These are phyloP conservation scores for Quercus bicolor DNA, from an alignment of 306 rosid species.

Conservation along the genomic window DNA sequence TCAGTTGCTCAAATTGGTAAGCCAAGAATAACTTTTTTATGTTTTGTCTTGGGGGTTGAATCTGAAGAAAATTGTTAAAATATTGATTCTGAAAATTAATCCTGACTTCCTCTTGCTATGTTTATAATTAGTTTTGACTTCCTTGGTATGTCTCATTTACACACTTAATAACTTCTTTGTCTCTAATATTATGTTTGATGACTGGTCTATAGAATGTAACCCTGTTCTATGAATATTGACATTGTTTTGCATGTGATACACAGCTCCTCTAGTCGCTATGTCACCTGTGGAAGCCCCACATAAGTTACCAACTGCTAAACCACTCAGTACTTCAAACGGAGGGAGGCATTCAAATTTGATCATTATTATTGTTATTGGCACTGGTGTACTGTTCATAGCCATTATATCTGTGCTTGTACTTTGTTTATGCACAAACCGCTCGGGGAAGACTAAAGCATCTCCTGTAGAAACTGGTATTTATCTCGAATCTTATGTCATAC, in stretches of 20 bases:
- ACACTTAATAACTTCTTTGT: not conserved
- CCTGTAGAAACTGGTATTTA: conserved; percentile 56
- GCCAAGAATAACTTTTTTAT: not conserved
- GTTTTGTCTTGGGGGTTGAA: not conserved
- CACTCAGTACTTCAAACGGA: conserved; percentile 40
- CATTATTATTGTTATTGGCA: conserved; percentile 65
- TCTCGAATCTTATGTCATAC: conserved; percentile 17
- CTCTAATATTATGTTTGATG: not conserved
- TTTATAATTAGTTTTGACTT: not conserved
- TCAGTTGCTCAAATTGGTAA: not conserved
- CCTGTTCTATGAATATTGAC: conserved; percentile 19
- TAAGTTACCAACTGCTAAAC: conserved; percentile 40
- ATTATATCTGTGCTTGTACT: conserved; percentile 49
- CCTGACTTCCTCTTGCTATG: not conserved
- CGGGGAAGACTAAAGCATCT: conserved; percentile 46
- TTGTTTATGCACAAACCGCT: conserved; percentile 52
- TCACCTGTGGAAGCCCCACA: conserved; percentile 56
- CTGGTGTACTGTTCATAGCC: conserved; percentile 64
- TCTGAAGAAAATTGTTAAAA: not conserved
- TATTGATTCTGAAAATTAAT: not conserved
- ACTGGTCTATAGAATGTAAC: not conserved
- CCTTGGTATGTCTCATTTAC: not conserved
- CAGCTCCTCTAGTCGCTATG: conserved; percentile 62
- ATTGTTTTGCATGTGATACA: conserved; percentile 10
- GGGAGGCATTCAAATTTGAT: conserved; percentile 59